Percentiles rank a stretch among this genome's conserved stretches.
phyloP scores from a whole-genome alignment of 1,284 basidiomycete genomes.

The Psilocybe mexicana region DNA sequence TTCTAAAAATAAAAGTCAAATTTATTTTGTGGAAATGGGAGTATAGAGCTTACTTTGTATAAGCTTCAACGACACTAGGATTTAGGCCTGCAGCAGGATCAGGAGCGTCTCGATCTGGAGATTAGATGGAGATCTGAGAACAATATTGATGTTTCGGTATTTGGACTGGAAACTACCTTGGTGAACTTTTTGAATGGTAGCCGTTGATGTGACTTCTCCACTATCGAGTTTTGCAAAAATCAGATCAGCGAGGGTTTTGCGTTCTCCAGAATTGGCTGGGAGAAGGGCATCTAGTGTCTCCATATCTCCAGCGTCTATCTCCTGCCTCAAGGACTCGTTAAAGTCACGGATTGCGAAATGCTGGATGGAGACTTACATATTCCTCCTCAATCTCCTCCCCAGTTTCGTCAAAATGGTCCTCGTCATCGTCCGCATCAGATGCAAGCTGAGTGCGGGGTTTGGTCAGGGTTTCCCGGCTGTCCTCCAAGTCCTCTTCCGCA shows the following conservation, averaged over 20 bases:
- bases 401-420: conserved; percentile 39
- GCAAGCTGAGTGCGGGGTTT: conserved; percentile 32
- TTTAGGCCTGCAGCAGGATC: conserved; percentile 93
- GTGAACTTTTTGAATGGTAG: conserved; percentile 56
- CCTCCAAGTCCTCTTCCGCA: conserved; percentile 39
- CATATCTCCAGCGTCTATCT: conserved; percentile 89
- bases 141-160: not conserved
- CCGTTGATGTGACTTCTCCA: conserved; percentile 49
- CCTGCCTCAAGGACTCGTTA: conserved; percentile 44
- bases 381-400: conserved; percentile 50
- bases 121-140: not conserved
- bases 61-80: conserved; percentile 95
- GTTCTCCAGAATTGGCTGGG: conserved; percentile 69
- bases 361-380: conserved; percentile 46
- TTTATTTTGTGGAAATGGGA: not conserved
- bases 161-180: conserved; percentile 43
- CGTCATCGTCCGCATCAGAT: conserved; percentile 54
- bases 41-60: conserved; percentile 75
- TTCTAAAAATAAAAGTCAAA: conserved; percentile 46
- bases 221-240: conserved; percentile 91
- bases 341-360: not conserved
- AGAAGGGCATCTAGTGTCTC: conserved; percentile 81
- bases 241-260: conserved; percentile 90
- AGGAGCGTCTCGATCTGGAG: conserved; percentile 61
- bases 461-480: conserved; percentile 31